Percentiles rank a stretch among this genome's conserved stretches.
Conservation (phyloP, 2,329 filamentous ascomycete genomes). For the Geosmithia flava region DNA sequence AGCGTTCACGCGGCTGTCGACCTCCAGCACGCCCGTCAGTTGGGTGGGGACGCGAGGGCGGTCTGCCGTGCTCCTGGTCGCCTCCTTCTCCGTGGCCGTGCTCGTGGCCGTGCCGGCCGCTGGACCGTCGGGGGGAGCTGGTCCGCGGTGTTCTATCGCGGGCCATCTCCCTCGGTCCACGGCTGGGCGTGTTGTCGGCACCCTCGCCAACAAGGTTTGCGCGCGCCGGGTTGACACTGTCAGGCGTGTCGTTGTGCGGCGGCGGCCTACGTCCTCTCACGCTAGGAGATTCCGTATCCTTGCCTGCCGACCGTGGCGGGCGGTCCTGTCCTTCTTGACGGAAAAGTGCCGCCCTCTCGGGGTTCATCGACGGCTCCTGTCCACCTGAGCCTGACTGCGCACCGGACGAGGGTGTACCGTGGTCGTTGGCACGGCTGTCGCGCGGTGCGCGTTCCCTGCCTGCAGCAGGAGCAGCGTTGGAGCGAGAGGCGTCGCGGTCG, state of each 20-base stretch:
- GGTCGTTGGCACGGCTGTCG: slow-evolving; percentile 15
- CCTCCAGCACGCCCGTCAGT: slow-evolving; percentile 17
- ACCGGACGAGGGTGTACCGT: slow-evolving; percentile 10
- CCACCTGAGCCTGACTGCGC: slow-evolving; percentile 12
- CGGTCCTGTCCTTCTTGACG: slow-evolving; percentile 18
- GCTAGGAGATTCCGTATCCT: slow-evolving; percentile 14
- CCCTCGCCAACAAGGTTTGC: slow-evolving; percentile 30
- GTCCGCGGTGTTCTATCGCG: slow-evolving; percentile 25
- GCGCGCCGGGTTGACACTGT: slow-evolving; percentile 34
- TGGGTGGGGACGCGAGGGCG: slow-evolving; percentile 24
- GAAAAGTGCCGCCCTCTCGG: slow-evolving; percentile 39
- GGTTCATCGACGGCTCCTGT: slow-evolving; percentile 38
- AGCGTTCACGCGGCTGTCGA: slow-evolving; percentile 17
- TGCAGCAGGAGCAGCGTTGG: slow-evolving; percentile 5
- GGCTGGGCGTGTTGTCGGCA: slow-evolving; percentile 18
- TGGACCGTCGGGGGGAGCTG: slow-evolving; percentile 33
- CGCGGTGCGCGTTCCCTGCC: slow-evolving; percentile 28
- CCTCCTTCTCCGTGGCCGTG: slow-evolving; percentile 15
- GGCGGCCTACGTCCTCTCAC: slow-evolving; percentile 13
- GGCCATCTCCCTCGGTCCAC: slow-evolving; percentile 28
- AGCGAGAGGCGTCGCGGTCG: background rate
- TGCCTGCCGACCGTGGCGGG: slow-evolving; percentile 7
- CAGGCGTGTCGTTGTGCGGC: slow-evolving; percentile 14
- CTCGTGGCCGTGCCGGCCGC: slow-evolving; percentile 13
- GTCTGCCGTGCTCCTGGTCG: slow-evolving; percentile 30